Conservation (phyloP, 129 eudicot species). For the Flaveria trinervia region DNA sequence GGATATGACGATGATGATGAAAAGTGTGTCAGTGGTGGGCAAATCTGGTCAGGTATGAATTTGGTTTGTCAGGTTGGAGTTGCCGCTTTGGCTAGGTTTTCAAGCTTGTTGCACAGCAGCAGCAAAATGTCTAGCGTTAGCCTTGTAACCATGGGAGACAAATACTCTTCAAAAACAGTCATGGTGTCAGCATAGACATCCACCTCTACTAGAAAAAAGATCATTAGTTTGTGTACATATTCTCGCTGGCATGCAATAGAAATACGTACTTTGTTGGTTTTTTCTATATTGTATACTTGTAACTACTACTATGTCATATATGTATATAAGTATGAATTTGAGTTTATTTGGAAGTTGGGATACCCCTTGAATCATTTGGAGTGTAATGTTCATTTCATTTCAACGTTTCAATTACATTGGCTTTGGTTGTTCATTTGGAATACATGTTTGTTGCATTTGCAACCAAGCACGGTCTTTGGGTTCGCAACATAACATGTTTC, state of each 20-base stretch:
- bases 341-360: no score
- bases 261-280: not conserved
- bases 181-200: constrained; percentile 41
- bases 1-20: constrained; percentile 43
- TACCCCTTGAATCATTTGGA: not conserved
- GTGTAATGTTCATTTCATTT: not conserved
- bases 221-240: constrained; percentile 10
- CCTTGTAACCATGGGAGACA: not conserved
- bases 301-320: no score
- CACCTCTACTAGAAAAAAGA: constrained; percentile 30
- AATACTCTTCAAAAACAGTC: constrained; percentile 18
- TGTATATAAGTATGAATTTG: no score
- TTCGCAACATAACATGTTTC: not conserved
- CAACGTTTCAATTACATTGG: not conserved
- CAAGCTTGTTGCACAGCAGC: constrained; percentile 50
- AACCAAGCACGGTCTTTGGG: not conserved
- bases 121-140: constrained; percentile 14
- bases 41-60: constrained; percentile 35
- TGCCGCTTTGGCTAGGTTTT: constrained; percentile 52
- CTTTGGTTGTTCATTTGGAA: not conserved
- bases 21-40: constrained; percentile 10
- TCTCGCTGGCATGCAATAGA: not conserved
- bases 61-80: constrained; percentile 49
- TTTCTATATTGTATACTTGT: not conserved
- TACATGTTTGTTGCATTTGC: not conserved